These are phyloP conservation scores for Steccherinum ochraceum DNA, from an alignment of 768 basidiomycete species.

Conservation along the genomic window DNA sequence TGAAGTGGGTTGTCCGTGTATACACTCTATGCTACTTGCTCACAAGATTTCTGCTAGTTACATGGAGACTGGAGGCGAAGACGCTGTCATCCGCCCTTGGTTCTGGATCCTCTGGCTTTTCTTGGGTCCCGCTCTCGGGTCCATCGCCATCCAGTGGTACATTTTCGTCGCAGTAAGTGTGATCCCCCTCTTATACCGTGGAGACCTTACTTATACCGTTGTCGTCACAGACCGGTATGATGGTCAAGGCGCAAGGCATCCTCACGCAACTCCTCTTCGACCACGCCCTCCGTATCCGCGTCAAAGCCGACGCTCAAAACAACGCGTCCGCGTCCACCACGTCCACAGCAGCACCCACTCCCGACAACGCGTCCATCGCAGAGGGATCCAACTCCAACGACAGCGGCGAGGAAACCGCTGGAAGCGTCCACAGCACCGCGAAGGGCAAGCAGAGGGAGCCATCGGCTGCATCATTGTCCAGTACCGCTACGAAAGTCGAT, in stretches of 20 bases:
- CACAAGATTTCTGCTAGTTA: no score
- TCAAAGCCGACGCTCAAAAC: constrained; percentile 17
- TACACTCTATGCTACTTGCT: not conserved
- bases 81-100: constrained; percentile 36
- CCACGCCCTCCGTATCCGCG: constrained; percentile 46
- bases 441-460: constrained; percentile 16
- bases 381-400: constrained; percentile 4
- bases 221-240: constrained; percentile 11
- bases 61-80: constrained; percentile 30
- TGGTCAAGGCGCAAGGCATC: constrained; percentile 24
- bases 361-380: constrained; percentile 18
- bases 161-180: constrained; percentile 26
- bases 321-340: not conserved
- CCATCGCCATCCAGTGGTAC: constrained; percentile 35
- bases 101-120: constrained; percentile 37
- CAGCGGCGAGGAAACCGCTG: constrained; percentile 10
- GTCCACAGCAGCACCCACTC: constrained; percentile 18
- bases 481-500: constrained; percentile 1
- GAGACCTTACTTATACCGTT: not conserved
- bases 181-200: not conserved
- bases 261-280: constrained; percentile 51
- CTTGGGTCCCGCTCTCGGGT: constrained; percentile 28
- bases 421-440: constrained; percentile 8
- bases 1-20: constrained; percentile 20
- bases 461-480: constrained; percentile 3